Base-by-base conservation (phyloP, 306 rosid species). In the Senna tora region DNA sequence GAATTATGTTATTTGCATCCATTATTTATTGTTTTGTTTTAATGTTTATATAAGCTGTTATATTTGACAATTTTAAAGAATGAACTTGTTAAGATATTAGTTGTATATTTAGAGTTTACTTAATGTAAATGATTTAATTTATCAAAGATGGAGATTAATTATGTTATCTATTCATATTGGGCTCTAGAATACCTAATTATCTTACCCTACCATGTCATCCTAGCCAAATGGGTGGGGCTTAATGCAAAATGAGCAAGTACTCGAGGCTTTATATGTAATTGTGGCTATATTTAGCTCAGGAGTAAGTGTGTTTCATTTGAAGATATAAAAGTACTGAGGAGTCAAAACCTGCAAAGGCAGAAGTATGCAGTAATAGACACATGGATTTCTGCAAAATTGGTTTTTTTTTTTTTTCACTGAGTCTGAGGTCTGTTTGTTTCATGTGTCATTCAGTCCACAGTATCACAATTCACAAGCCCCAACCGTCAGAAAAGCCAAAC, bases 401-500 rank as follows among this genome's bases (percentile, higher is more conserved):
- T 28, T 69, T 69, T 74, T 72, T 69, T 69, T 74, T 72, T 50
- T 78, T 71, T 54, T 75, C 68, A 50, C 56, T 7, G 7, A 60
- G 70, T 77, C 60, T 63, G 43, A 70, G 28, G 42, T 67, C 66
- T 54, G 41, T 65, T 65, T 74, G 33, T 32, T 61, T 45, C 53
- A 72, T 58, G 53, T 59, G 42, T 32, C 25, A 53, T 49, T 77
- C 14, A 65, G 84, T 34, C 67, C 75, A 68, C 59, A 77, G 90
- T 76, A 74, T 84, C 91, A 75, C 72, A 78, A 75, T 71, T 84
- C 91, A 75, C 72, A 78, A 75, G 65, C 62, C 79, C 77, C 77
- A 79, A 78, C 86, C 74, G 79, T 77, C 77, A 72, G 56, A 82
- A 78, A 82, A 15, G 82, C 88, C 89, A 85, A 85, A 78, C 17